Base-by-base conservation (phyloP, 805 yeast species). In the Jamesozyma gamospora region DNA sequence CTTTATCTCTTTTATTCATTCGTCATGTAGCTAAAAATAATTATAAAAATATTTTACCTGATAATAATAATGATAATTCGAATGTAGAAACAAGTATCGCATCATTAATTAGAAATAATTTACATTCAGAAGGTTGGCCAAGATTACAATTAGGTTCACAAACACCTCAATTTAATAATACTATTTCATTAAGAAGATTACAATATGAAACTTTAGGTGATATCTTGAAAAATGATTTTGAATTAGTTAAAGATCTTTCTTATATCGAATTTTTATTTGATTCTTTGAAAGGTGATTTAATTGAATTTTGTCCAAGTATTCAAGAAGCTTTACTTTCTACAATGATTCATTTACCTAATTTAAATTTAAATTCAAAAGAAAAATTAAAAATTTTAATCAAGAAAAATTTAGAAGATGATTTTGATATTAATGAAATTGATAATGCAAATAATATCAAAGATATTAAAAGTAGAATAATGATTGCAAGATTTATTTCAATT, bases 151-250 rank as follows among this genome's bases (percentile, higher is more conserved):
- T 63, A 11, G 53, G 56, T 14, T 32, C 53, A 8, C 41, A 52
- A 1, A 57, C 58, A 0, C 64, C 62, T 2, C 64, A 67, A 11
- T 63, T 65, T 13, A 62, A 65, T 39, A 64, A 60, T 33, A 49
- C 66, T 2, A 43, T 73, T 2, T 48, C 60, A 4, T 79, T 74
- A 47, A 69, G 92, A 48, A 70, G 72, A 50, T 60, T 69, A 29
- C 85, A 82, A 48, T 88, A 85, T 52, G 95, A 84, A 55, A 79
- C 94, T 0, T 58, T 88, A 18, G 92, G 94, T 2, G 70, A 75
- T 16, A 66, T 88, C 7, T 53, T 82, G 37, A 66, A 70, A 41
- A 66, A 70, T 27, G 65, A 71, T 30, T 65, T 73, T 1, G 48
- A 54, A 1, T 54, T 77, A 26, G 42, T 62, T 2, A 49, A 62